Evolutionary conservation across 2,329 filamentous ascomycete species (phyloP).

Genomic region (Leptographium flavum): DNA sequence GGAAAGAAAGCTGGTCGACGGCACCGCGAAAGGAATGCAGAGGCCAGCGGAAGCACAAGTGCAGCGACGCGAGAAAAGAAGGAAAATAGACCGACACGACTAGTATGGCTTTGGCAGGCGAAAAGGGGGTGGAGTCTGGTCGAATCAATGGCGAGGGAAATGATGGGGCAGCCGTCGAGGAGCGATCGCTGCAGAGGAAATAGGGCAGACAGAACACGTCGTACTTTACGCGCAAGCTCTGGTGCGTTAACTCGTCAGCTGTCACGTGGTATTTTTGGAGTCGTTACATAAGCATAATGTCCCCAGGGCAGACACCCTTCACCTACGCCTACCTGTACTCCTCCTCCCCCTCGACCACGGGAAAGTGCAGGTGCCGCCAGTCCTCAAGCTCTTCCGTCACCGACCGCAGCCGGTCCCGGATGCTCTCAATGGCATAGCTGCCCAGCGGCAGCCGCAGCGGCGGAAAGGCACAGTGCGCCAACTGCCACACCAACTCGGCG

Average conservation of each 20-base stretch:
- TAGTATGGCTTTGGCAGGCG: no score
- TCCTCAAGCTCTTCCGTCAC: conserved; percentile 93
- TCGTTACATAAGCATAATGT: no score
- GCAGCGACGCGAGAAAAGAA: neutral
- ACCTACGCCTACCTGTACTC: no score
- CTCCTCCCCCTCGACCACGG: conserved; percentile 26
- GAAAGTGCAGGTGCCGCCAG: conserved; percentile 76
- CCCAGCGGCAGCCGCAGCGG: conserved; percentile 77
- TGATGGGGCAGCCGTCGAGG: no score
- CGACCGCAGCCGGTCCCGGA: conserved; percentile 73
- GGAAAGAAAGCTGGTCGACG: no score
- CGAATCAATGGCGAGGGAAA: neutral
- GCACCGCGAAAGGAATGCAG: neutral
- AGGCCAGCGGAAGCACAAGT: neutral
- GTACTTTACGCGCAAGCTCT: no score
- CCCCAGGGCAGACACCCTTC: no score
- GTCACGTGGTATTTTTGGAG: no score
- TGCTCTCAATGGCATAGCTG: conserved; percentile 91
- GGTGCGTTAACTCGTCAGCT: no score
- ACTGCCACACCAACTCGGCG: conserved; percentile 84
- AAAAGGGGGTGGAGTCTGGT: neutral
- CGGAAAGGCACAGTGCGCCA: conserved; percentile 89
- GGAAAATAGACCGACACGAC: neutral
- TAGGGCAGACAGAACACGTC: neutral
- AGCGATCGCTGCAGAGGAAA: no score